A percentile compares a stretch with the other conserved stretches of the same genome.
phyloP scores from a whole-genome alignment of 2,329 filamentous ascomycete genomes.

The Colletotrichum sansevieriae region DNA sequence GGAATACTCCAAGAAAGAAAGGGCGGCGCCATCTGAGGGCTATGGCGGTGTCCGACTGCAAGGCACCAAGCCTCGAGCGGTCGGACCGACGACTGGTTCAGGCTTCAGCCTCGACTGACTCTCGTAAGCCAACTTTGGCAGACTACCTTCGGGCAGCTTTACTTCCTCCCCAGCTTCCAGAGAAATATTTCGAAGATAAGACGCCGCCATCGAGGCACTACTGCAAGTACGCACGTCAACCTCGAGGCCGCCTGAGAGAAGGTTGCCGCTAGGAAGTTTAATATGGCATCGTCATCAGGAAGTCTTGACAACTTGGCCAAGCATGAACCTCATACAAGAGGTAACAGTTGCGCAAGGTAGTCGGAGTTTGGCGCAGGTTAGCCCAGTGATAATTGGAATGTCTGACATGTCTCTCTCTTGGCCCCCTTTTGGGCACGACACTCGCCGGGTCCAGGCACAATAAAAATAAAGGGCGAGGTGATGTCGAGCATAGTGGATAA shows the following conservation, averaged over 20 bases:
- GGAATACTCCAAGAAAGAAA: constrained; percentile 27
- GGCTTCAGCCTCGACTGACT: constrained; percentile 27
- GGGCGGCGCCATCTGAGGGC: constrained; percentile 20
- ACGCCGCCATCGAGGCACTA: constrained; percentile 16
- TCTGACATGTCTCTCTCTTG: not conserved
- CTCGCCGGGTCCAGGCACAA: not conserved
- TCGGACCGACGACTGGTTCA: constrained; percentile 12
- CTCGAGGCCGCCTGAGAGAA: constrained; percentile 3
- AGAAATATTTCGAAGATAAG: not conserved
- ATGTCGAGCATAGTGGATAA: too few relatives aligned
- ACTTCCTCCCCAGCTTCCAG: constrained; percentile 3
- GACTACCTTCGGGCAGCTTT: too few relatives aligned
- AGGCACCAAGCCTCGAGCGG: constrained; percentile 6
- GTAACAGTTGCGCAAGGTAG: constrained; percentile 5
- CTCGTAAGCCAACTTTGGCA: constrained; percentile 14
- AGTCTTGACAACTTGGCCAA: constrained; percentile 1
- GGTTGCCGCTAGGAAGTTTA: constrained; percentile 26
- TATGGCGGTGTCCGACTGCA: constrained; percentile 28
- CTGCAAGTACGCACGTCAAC: constrained; percentile 15
- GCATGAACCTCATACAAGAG: not conserved
- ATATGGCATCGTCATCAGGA: constrained; percentile 9
- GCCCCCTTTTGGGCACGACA: not conserved
- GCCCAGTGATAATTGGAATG: constrained; percentile 32
- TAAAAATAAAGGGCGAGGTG: too few relatives aligned
- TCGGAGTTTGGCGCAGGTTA: constrained; percentile 21